Conservation (phyloP, 2,329 filamentous ascomycete species). For the Paecilomyces formosus region DNA sequence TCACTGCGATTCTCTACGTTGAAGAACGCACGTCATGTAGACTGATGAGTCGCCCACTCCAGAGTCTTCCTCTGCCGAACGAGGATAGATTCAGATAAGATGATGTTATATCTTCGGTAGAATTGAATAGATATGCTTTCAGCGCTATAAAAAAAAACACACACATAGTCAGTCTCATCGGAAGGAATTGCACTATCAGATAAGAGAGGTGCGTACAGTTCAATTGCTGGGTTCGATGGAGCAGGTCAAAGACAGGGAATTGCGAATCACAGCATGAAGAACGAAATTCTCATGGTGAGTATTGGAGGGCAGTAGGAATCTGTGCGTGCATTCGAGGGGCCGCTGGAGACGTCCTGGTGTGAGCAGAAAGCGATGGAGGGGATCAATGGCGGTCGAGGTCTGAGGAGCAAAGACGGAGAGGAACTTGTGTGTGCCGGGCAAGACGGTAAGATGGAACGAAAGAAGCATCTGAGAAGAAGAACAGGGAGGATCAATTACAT, state of each 20-base stretch:
- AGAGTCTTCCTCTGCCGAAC: slow-evolving; percentile 2
- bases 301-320: not conserved
- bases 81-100: not conserved
- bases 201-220: not conserved
- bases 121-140: not conserved
- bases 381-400: not conserved
- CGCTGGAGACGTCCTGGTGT: not conserved
- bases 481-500: not conserved
- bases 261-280: not conserved
- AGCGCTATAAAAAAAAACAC: not conserved
- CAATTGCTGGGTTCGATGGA: not conserved
- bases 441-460: not conserved
- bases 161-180: not conserved
- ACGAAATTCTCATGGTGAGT: not conserved
- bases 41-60: slow-evolving; percentile 5
- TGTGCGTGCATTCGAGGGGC: not conserved
- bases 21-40: slow-evolving; percentile 3
- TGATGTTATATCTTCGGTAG: too few species aligned
- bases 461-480: not conserved
- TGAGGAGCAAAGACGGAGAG: not conserved
- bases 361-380: not conserved
- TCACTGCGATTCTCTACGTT: not conserved
- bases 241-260: not conserved
- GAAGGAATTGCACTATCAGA: not conserved
- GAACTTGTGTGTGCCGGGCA: not conserved